Base-by-base conservation (phyloP, 108 stramenopile genomes). In the Hondaea fermentalgiana region DNA sequence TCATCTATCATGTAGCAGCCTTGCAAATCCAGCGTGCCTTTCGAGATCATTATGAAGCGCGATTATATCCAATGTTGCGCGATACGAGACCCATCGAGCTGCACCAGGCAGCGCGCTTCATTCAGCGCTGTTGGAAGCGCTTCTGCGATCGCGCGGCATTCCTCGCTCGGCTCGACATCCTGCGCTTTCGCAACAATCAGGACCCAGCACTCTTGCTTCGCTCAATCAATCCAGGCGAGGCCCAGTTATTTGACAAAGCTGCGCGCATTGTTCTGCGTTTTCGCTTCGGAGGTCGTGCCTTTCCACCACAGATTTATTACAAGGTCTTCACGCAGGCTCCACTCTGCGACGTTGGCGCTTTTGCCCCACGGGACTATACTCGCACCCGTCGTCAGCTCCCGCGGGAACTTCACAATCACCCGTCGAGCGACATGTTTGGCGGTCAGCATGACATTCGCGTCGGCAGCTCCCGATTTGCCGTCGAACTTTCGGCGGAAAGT, bases 261-360 rank as follows among this genome's bases (percentile, higher is more conserved):
- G 88, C 93, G 25, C 90, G 90, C 57, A 60, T 92, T 5, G 90
- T 90, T 53, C 88, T 94, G 1, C 90, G 92, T 3, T 92, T 94
- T 49, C 91, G 94, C 10, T 64, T 94, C 21, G 94, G 94, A 3
- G 93, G 94, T 0, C 44, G 57, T 57, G 88, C 71, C 29, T 94
- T 94, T 89, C 94, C 94, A 44, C 94, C 94, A 25, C 49, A 88
- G 51, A 88, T 94, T 5, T 94, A 92, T 91, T 94, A 93, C 91
- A 93, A 93, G 91, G 90, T 93, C 16, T 93, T 89, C 89, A 92
- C 93, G 6, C 91, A 92, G 21, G 72, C 53, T 44, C 91, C 94
- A 5, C 57, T 93, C 17, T 90, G 92, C 57, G 94, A 94, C 91
- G 91, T 94, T 14, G 91, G 92, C 47, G 55, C 94, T 47, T 94